Conservation (phyloP, 768 basidiomycete genomes). For the Leccinum longicurvipes region DNA sequence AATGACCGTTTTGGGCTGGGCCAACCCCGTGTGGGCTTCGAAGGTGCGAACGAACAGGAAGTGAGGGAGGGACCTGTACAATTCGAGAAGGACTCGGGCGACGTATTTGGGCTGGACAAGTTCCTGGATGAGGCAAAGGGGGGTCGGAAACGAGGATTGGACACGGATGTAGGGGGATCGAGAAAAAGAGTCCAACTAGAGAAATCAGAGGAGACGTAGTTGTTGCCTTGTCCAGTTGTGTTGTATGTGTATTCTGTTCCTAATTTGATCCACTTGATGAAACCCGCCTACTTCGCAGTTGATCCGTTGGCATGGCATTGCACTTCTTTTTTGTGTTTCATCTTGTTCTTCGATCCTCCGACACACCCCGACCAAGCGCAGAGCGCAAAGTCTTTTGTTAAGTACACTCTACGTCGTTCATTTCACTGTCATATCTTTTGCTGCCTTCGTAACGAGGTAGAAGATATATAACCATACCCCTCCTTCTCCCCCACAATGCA, state of each 20-base stretch:
- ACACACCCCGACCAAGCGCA: neutral
- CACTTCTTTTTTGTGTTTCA: constrained; percentile 5
- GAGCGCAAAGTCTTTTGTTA: neutral
- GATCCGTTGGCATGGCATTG: constrained; percentile 20
- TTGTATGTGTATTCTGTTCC: neutral
- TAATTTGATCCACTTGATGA: neutral
- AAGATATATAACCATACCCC: neutral
- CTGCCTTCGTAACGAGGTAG: neutral
- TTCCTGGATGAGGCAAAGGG: constrained; percentile 97
- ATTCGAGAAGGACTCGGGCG: constrained; percentile 96
- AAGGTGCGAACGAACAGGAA: constrained; percentile 85
- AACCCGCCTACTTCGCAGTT: neutral
- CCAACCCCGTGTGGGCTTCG: constrained; percentile 80
- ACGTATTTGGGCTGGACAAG: constrained; percentile 95
- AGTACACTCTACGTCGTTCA: constrained; percentile 19
- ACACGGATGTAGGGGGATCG: constrained; percentile 66
- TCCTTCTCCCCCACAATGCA: constrained; percentile 22
- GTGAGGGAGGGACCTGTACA: constrained; percentile 91
- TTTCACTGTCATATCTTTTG: constrained; percentile 3
- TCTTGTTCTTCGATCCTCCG: neutral
- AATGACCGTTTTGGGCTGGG: constrained; percentile 95
- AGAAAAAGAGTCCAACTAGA: constrained; percentile 71
- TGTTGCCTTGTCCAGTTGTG: neutral
- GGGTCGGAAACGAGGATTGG: constrained; percentile 86
- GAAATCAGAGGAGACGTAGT: constrained; percentile 47